A percentile compares a stretch with the other conserved stretches of the same genome.
These are phyloP conservation scores for Tritrichomonas foetus DNA, from an alignment of 208 protist genomes.

Conservation along the genomic window DNA sequence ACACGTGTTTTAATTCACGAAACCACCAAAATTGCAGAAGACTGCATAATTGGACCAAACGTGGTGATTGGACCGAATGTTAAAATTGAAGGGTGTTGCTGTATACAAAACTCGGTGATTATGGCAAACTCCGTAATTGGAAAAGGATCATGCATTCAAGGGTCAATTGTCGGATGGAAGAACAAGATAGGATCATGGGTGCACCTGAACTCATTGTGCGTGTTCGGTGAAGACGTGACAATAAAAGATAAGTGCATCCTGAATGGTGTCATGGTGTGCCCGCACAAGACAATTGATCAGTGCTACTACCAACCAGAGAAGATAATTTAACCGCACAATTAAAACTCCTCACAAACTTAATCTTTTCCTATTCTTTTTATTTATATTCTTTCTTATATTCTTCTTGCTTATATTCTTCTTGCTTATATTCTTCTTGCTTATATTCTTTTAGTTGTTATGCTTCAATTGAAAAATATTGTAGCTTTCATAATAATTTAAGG, in stretches of 20 bases:
- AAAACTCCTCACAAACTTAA: no score
- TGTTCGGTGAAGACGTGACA: not conserved
- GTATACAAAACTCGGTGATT: conserved; percentile 39
- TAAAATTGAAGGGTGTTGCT: conserved; percentile 70
- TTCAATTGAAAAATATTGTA: no score
- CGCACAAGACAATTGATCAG: not conserved
- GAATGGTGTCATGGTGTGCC: not conserved
- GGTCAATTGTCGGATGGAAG: conserved; percentile 47
- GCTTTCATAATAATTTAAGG: no score
- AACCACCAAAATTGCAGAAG: conserved; percentile 75
- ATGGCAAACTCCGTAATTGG: not conserved
- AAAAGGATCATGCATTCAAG: not conserved
- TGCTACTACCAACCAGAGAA: not conserved
- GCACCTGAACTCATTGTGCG: not conserved
- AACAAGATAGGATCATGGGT: conserved; percentile 40
- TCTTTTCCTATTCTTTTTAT: no score
- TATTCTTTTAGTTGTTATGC: no score
- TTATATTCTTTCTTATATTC: no score
- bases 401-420: no score
- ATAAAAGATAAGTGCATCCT: not conserved
- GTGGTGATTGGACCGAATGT: conserved; percentile 82
- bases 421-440: no score
- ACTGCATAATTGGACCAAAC: conserved; percentile 82
- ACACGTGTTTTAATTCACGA: conserved; percentile 59
- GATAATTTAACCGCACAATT: not conserved